These are phyloP conservation scores for Scutellaria galericulata DNA, from an alignment of 257 asterid genomes.

Conservation along the genomic window DNA sequence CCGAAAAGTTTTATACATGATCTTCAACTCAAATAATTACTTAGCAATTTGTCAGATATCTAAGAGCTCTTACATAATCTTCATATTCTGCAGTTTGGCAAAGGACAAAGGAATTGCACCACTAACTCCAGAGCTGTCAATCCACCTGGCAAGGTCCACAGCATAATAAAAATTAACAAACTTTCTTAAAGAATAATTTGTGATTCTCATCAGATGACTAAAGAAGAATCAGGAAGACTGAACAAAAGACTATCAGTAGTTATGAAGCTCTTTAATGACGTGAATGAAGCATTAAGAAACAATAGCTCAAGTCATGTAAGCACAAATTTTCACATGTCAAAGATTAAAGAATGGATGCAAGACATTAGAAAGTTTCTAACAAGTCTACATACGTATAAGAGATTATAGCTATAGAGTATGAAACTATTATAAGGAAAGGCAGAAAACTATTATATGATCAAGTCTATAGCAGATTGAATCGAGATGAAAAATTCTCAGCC, in stretches of 20 bases:
- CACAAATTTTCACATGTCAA: background rate
- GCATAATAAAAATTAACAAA: background rate
- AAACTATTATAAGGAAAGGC: background rate
- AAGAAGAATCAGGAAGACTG: background rate
- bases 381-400: background rate
- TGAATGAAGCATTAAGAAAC: background rate
- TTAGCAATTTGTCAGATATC: background rate
- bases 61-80: conserved; percentile 46
- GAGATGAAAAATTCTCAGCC: background rate
- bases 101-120: conserved; percentile 61
- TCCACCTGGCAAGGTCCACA: conserved; percentile 45
- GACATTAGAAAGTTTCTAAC: background rate
- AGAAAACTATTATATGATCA: background rate
- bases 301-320: background rate
- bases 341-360: background rate
- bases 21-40: background rate
- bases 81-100: conserved; percentile 47
- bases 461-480: background rate
- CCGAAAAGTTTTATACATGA: background rate
- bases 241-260: background rate
- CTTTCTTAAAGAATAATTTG: background rate
- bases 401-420: background rate
- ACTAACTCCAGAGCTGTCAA: conserved; percentile 63
- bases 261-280: background rate
- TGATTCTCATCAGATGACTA: conserved; percentile 4